phyloP scores from a whole-genome alignment of 1,139 yeast species.

The Geotrichum histeridarum region DNA sequence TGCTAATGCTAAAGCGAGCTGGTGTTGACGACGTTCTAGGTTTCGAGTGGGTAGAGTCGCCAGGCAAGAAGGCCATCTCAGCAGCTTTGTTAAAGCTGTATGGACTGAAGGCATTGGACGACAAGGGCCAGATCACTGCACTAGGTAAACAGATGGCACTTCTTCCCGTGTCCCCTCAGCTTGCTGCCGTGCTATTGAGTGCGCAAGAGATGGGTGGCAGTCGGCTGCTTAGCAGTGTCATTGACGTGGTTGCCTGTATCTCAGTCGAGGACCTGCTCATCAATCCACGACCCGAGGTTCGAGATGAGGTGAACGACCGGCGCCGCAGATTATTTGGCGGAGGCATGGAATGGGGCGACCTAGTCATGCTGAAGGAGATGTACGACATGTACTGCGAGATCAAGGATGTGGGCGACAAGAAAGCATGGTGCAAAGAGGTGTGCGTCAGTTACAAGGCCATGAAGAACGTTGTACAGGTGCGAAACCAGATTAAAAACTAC shows the following conservation, averaged over 20 bases:
- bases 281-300: slow-evolving; percentile 70
- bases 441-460: slow-evolving; percentile 76
- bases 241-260: slow-evolving; percentile 87
- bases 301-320: slow-evolving; percentile 69
- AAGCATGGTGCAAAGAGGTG: slow-evolving; percentile 78
- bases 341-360: slow-evolving; percentile 73
- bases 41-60: slow-evolving; percentile 93
- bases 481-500: slow-evolving; percentile 70
- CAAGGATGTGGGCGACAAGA: slow-evolving; percentile 45
- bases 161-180: slow-evolving; percentile 83
- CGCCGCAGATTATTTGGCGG: slow-evolving; percentile 52
- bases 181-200: slow-evolving; percentile 77
- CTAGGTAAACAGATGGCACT: slow-evolving; percentile 82
- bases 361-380: slow-evolving; percentile 75
- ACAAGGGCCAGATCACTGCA: slow-evolving; percentile 65
- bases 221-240: slow-evolving; percentile 49
- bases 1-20: slow-evolving; percentile 73
- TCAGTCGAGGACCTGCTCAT: slow-evolving; percentile 84
- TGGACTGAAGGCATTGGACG: slow-evolving; percentile 73
- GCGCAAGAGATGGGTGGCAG: slow-evolving; percentile 55
- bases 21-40: slow-evolving; percentile 77
- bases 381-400: slow-evolving; percentile 53
- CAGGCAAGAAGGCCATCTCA: slow-evolving; percentile 70
- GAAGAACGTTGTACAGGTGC: slow-evolving; percentile 67
- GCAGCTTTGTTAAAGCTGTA: slow-evolving; percentile 76